A percentile compares a stretch with the other conserved stretches of the same genome.
phyloP scores from a whole-genome alignment of 73 alveolate species.

The Tetrahymena borealis region DNA sequence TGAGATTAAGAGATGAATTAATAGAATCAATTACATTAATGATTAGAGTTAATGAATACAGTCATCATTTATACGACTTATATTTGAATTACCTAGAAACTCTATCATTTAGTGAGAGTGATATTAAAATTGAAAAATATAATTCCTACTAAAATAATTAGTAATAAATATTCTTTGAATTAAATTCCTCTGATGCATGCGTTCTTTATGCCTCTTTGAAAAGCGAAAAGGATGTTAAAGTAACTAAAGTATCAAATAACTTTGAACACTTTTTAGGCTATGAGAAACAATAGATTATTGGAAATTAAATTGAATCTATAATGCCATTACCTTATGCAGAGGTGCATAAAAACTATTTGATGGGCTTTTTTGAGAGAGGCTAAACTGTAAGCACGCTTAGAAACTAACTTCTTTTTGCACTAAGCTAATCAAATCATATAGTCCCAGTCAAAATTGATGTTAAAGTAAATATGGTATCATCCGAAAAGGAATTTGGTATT shows the following conservation, averaged over 20 bases:
- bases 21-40: background rate
- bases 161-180: background rate
- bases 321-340: background rate
- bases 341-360: background rate
- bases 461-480: background rate
- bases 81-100: background rate
- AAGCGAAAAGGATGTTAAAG: background rate
- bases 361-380: background rate
- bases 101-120: background rate
- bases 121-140: background rate
- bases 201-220: background rate
- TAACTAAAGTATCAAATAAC: background rate
- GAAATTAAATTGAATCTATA: background rate
- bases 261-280: background rate
- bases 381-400: background rate
- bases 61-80: background rate
- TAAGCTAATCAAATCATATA: background rate
- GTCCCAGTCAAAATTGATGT: background rate
- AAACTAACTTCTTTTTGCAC: background rate
- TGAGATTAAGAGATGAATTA: background rate
- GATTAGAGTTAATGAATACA: background rate
- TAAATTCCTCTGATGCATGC: background rate
- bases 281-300: background rate
- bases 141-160: background rate
- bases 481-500: background rate